Evolutionary conservation across 768 basidiomycete genomes (phyloP).

Genomic region (Cystoderma amianthinum): DNA sequence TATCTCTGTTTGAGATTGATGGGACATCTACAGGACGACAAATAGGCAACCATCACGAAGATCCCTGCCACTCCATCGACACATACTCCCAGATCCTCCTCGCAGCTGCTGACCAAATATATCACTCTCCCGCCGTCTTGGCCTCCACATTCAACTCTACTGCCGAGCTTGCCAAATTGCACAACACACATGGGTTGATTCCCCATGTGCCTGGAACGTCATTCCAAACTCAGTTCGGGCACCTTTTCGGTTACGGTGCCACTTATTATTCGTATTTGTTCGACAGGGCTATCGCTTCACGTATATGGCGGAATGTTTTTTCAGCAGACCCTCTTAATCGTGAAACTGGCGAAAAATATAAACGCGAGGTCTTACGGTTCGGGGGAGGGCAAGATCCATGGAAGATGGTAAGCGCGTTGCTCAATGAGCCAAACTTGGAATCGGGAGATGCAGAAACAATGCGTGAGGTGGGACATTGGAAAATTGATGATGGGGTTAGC

Average conservation of each 20-base stretch:
- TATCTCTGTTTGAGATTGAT: slow-evolving; percentile 69
- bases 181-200: slow-evolving; percentile 68
- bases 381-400: slow-evolving; percentile 94
- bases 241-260: slow-evolving; percentile 93
- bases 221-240: slow-evolving; percentile 94
- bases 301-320: slow-evolving; percentile 83
- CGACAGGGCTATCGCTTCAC: slow-evolving; percentile 90
- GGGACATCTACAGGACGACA: slow-evolving; percentile 36
- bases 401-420: slow-evolving; percentile 76
- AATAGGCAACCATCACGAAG: slow-evolving; percentile 60
- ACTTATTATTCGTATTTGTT: slow-evolving; percentile 98
- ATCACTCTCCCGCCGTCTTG: slow-evolving; percentile 68
- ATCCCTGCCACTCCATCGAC: slow-evolving; percentile 80
- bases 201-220: slow-evolving; percentile 81
- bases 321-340: slow-evolving; percentile 58
- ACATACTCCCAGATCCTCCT: slow-evolving; percentile 89
- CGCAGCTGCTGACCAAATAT: slow-evolving; percentile 81
- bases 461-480: slow-evolving; percentile 87
- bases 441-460: slow-evolving; percentile 78
- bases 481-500: slow-evolving; percentile 67
- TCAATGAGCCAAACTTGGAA: slow-evolving; percentile 58
- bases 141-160: slow-evolving; percentile 70
- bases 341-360: slow-evolving; percentile 76
- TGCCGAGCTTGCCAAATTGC: slow-evolving; percentile 47
- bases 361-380: slow-evolving; percentile 62